phyloP scores from a whole-genome alignment of 2,329 filamentous ascomycete species.

The Fusarium drepaniforme region DNA sequence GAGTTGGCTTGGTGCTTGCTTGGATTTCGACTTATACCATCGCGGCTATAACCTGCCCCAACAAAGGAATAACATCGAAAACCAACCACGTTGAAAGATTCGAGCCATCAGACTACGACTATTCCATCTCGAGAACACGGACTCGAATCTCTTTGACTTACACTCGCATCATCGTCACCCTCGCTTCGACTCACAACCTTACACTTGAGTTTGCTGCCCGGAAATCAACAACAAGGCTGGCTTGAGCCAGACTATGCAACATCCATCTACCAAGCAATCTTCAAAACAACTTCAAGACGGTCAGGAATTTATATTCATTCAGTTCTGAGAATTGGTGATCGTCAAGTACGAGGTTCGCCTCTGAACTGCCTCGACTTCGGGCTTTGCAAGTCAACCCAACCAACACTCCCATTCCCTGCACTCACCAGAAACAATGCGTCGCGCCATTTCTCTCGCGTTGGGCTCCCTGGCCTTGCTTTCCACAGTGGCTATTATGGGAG shows the following conservation, averaged over 20 bases:
- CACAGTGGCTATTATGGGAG: constrained; percentile 34
- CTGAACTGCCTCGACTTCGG: constrained; percentile 16
- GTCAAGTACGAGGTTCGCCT: constrained; percentile 33
- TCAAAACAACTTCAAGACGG: background rate
- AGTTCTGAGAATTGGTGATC: constrained; percentile 12
- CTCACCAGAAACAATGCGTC: constrained; percentile 32
- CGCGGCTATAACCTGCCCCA: background rate
- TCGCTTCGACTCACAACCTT: constrained; percentile 8
- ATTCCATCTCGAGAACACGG: background rate
- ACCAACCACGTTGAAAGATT: constrained; percentile 4
- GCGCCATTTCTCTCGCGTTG: constrained; percentile 30
- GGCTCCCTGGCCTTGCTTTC: constrained; percentile 38
- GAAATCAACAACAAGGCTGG: constrained; percentile 21
- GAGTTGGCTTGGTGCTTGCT: constrained; percentile 15
- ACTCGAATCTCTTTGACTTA: background rate
- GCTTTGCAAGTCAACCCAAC: constrained; percentile 17
- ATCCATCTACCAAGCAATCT: constrained; percentile 10
- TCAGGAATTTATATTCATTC: background rate
- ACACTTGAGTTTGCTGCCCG: constrained; percentile 4
- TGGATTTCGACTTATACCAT: constrained; percentile 21
- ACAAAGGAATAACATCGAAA: constrained; percentile 9
- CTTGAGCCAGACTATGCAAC: constrained; percentile 26
- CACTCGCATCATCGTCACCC: background rate
- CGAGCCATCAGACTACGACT: background rate
- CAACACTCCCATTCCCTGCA: constrained; percentile 8